phyloP scores from a whole-genome alignment of 176 grass and related monocot species.

The Lolium multiflorum region DNA sequence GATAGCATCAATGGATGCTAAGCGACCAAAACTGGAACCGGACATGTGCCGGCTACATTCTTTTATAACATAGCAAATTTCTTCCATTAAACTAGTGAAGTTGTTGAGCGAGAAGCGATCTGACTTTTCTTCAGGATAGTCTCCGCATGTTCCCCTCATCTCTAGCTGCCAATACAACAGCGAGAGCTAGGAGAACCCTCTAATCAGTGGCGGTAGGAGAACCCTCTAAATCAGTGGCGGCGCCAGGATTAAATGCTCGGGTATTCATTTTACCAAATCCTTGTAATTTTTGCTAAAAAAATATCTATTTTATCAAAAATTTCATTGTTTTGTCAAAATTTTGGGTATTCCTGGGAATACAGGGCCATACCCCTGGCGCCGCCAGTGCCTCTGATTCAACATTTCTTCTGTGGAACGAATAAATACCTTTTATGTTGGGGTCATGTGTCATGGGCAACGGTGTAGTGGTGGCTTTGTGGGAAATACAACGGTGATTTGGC shows the following conservation, averaged over 20 bases:
- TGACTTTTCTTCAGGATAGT: neutral
- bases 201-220: too few species aligned
- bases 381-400: too few species aligned
- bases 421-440: neutral
- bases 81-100: neutral
- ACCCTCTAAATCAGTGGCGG: too few species aligned
- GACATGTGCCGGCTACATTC: neutral
- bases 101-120: neutral
- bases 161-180: neutral
- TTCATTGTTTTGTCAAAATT: too few species aligned
- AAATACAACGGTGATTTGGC: neutral
- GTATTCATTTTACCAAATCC: too few species aligned
- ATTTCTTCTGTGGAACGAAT: too few species aligned
- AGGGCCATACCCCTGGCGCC: too few species aligned
- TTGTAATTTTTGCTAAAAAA: too few species aligned
- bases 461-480: neutral
- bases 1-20: neutral
- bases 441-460: neutral
- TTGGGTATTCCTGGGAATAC: too few species aligned
- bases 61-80: neutral
- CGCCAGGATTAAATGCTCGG: too few species aligned
- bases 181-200: neutral
- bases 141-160: neutral
- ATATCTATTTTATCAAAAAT: too few species aligned
- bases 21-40: neutral